Percentiles rank a stretch among this genome's conserved stretches.
Evolutionary conservation across 176 grass and related monocot species (phyloP).

Genomic region (Carex myosuroides): DNA sequence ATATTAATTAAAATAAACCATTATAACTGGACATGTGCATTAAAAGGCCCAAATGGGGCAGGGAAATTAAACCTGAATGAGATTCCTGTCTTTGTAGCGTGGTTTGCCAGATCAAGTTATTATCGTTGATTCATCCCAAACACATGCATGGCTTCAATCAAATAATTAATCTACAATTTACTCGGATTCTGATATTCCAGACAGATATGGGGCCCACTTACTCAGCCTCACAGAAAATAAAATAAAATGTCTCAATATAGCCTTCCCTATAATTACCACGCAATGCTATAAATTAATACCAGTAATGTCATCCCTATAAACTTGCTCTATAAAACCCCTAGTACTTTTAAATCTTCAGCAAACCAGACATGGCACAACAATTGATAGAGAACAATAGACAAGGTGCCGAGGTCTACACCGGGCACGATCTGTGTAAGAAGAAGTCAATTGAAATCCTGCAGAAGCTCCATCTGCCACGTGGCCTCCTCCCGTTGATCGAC

Average conservation of each 20-base stretch:
- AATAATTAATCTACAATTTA: background rate
- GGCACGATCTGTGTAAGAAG: constrained; percentile 61
- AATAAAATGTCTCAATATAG: background rate
- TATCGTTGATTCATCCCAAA: background rate
- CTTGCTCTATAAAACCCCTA: background rate
- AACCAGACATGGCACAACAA: constrained; percentile 8
- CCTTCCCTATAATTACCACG: background rate
- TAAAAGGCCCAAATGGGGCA: background rate
- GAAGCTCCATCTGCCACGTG: constrained; percentile 68
- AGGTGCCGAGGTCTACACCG: constrained; percentile 59
- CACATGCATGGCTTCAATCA: background rate
- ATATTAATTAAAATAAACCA: too few relatives aligned
- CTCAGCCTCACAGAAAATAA: background rate
- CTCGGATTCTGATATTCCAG: background rate
- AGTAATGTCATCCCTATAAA: background rate
- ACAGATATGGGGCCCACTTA: background rate
- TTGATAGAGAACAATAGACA: background rate
- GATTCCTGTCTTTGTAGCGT: background rate
- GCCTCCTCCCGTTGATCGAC: constrained; percentile 73
- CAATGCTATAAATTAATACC: background rate
- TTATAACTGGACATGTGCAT: background rate
- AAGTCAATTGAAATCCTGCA: constrained; percentile 53
- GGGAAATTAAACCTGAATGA: background rate
- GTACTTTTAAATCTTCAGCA: background rate
- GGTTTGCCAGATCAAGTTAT: background rate